Base-by-base conservation (phyloP, 2,329 filamentous ascomycete genomes). In the Chaetothyriales sp. region DNA sequence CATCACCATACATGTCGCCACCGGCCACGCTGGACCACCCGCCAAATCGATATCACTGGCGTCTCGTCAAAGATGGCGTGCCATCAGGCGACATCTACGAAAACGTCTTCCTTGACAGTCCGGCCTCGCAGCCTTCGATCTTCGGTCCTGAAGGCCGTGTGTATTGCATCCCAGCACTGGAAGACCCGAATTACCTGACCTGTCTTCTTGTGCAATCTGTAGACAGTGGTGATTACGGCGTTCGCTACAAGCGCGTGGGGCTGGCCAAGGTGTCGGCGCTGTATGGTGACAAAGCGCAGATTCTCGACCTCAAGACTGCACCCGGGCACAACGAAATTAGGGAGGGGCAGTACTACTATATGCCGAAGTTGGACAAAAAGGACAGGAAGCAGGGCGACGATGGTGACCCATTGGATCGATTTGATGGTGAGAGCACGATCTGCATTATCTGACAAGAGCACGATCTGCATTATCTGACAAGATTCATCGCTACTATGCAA, bases 201-300 rank as follows among this genome's bases (percentile, higher is more conserved):
- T 53, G 51, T 9, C 19, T 53, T 15, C 48, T 53, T 8, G 19
- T 52, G 53, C 37, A 54, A 47, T 25, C 55, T 51, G 10, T 55
- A 53, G 45, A 53, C 52, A 51, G 49, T 53, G 53, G 49, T 53
- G 13, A 55, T 52, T 50, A 54, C 53, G 53, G 51, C 51, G 18
- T 49, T 52, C 18, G 57, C 55, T 43, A 51, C 51, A 13, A 48
- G 53, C 40, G 57, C 54, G 25, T 49, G 50, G 51, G 51, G 4
- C 8, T 53, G 43, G 47, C 51, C 6, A 50, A 47, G 28, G 40
- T 53, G 4, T 19, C 33, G 5, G 37, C 25, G 15, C 18, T 53
- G 9, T 40, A 15, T 10, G 18, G 18, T 8, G 18, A 40, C 18
- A n/a, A n/a, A n/a, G n/a, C n/a, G n/a, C 13, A 46, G 9, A 43